Base-by-base conservation (phyloP, 176 grass and related monocot genomes). In the Bolboschoenus planiculmis region DNA sequence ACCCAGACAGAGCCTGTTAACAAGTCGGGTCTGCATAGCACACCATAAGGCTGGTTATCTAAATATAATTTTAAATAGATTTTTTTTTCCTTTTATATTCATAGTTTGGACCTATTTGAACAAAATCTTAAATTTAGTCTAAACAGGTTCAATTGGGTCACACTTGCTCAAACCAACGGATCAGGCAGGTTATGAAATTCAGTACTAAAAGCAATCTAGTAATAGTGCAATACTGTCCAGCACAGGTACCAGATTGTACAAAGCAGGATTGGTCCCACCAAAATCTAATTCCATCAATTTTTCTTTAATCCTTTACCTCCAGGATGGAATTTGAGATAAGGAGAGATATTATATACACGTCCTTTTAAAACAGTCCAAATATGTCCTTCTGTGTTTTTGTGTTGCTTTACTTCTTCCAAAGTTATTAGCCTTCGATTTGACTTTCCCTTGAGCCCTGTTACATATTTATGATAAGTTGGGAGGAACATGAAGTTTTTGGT, bases 341-440 rank as follows among this genome's bases (percentile, higher is more conserved):
- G 90, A 78, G 86, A 90, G 83, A 98, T 91, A 61, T 98, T 95
- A 56, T 98, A 98, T 24, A 98, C 95, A 24, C 84, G 90, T 16
- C 92, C 95, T 89, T 98, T 98, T 30, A 98, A 66, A 85, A 98
- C 86, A n/a, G 92, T 98, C 95, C 92, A 98, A 51, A 98, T 88
- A 59, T 84, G 85, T 58, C 88, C 92, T 59, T 91, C 92, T 36
- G 88, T 80, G 36, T 46, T 81, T 87, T 90, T 95, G 74, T 98
- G 92, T 23, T 95, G 89, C 73, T 93, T 98, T 83, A 98, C 84
- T 90, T 98, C 95, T 43, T 95, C 90, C 27, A 95, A 70, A 79
- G 87, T 87, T 79, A 98, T 88, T 56, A 91, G 73, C 56, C 89
- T 91, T 79, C 82, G 61, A 71, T 94, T 97, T 58, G 89, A 90